Evolutionary conservation across 495 filamentous ascomycete genomes (phyloP), one percentile per base, ranked within the genome.

Genomic region (Daldinia grandis): DNA sequence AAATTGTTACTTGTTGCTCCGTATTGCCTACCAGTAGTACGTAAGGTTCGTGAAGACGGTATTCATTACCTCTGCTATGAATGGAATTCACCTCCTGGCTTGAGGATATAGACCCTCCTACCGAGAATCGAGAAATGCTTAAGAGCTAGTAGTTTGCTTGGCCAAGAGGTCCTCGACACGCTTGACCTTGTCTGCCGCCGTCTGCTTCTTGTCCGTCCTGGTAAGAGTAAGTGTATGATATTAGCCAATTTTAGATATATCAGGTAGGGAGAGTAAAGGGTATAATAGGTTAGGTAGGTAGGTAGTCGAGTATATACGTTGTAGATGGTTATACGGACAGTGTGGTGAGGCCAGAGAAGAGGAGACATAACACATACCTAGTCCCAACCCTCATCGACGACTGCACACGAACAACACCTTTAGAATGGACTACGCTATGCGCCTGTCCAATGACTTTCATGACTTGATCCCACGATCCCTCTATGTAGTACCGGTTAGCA

Each of bases 381-480:
- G 91, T 91, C 5, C 95, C 95, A 51, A 91, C 88, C 2, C 95
- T 85, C 79, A 98, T 97, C 79, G 95, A 93, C 42, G 88, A 91
- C 81, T 99, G 95, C 30, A 98, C 90, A 25, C 95, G 80, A 59
- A 93, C 84, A 55, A 93, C 87, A 28, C 95, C 95, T 56, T 88
- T 89, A 70, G 90, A 81, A 76, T 98, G 95, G 30, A 99, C 86
- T 47, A 95, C 80, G 4, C 85, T 87, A 81, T 99, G 95, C 15
- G 93, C 93, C 79, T 97, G 93, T 5, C 95, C 95, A 77, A 99
- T 94, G 15, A 96, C 85, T 61, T 81, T 85, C 86, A 95, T 93
- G 33, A 97, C 94, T 44, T 91, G 86, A 68, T 96, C 93, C 95
- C 95, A 98, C 27, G 90, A 85, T 15, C 95, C 95, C 79, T 98